phyloP scores from a whole-genome alignment of 208 protist species.

The Trypanosoma avium region DNA sequence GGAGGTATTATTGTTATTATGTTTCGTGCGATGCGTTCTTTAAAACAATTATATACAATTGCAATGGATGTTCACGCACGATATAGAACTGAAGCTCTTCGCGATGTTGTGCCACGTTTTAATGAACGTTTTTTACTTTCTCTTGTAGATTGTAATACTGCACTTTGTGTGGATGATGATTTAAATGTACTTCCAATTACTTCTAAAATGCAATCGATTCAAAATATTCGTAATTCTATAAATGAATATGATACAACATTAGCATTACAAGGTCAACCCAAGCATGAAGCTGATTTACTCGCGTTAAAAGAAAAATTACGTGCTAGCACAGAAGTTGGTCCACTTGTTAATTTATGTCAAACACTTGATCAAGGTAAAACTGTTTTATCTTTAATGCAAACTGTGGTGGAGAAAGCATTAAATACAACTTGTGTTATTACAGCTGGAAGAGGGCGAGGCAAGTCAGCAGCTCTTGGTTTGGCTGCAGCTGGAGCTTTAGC shows the following conservation, averaged over 20 bases:
- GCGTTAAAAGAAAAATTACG: conserved; percentile 79
- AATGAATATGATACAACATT: conserved; percentile 62
- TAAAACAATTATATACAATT: conserved; percentile 98
- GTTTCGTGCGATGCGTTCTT: conserved; percentile 95
- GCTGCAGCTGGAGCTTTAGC: conserved; percentile 95
- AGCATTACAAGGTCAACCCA: conserved; percentile 65
- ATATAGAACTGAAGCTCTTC: conserved; percentile 84
- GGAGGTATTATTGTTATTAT: conserved; percentile 99
- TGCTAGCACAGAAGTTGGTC: conserved; percentile 82
- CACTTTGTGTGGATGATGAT: conserved; percentile 98
- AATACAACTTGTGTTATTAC: conserved; percentile 97
- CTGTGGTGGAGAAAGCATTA: conserved; percentile 96
- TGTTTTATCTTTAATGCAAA: conserved; percentile 97
- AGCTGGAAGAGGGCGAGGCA: conserved; percentile 97
- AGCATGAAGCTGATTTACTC: conserved; percentile 82
- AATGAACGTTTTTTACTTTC: conserved; percentile 99
- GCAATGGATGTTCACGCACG: conserved; percentile 99
- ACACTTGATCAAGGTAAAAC: conserved; percentile 98
- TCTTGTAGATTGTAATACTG: conserved; percentile 93
- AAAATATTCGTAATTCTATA: conserved; percentile 21
- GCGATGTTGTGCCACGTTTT: conserved; percentile 96
- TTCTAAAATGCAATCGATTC: conserved; percentile 68
- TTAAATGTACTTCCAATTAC: conserved; percentile 98
- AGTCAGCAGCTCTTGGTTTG: conserved; percentile 95
- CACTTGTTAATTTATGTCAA: conserved; percentile 89